Evolutionary conservation across 1,284 basidiomycete genomes (phyloP).

Genomic region (Naganishia cerealis): DNA sequence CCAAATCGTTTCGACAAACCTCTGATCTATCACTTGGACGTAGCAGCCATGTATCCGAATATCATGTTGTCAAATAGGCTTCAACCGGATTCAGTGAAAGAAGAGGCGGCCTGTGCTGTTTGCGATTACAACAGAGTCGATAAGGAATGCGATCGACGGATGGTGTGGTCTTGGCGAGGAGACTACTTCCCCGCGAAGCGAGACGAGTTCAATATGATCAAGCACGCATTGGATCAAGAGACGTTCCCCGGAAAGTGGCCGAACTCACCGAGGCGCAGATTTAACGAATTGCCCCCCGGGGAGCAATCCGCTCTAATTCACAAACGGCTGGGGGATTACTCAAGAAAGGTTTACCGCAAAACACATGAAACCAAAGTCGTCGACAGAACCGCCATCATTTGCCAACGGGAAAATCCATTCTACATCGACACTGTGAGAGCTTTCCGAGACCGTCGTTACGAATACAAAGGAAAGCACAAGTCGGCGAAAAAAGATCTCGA

Average conservation of each 20-base stretch:
- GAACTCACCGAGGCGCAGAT: slow-evolving; percentile 73
- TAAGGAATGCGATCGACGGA: slow-evolving; percentile 88
- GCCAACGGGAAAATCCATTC: slow-evolving; percentile 97
- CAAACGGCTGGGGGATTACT: slow-evolving; percentile 97
- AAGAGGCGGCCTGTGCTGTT: slow-evolving; percentile 93
- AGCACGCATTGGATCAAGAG: slow-evolving; percentile 93
- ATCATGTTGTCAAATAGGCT: slow-evolving; percentile 99
- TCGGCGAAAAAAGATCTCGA: slow-evolving; percentile 99
- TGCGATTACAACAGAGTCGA: slow-evolving; percentile 98
- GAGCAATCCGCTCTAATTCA: slow-evolving; percentile 92
- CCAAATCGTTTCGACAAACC: slow-evolving; percentile 86
- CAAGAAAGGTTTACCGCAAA: slow-evolving; percentile 97
- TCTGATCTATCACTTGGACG: slow-evolving; percentile 97
- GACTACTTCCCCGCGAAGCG: slow-evolving; percentile 97
- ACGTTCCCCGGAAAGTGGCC: slow-evolving; percentile 79
- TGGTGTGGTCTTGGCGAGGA: slow-evolving; percentile 99
- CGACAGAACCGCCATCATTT: slow-evolving; percentile 90
- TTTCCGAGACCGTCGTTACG: slow-evolving; percentile 96
- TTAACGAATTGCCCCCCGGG: slow-evolving; percentile 76
- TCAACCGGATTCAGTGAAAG: slow-evolving; percentile 96
- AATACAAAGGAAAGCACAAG: slow-evolving; percentile 98
- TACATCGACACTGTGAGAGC: slow-evolving; percentile 97
- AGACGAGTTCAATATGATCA: slow-evolving; percentile 99
- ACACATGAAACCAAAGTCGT: slow-evolving; percentile 98
- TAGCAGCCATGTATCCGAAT: slow-evolving; percentile 99